Conservation (phyloP, 768 basidiomycete species). For the Kwoniella sp. region DNA sequence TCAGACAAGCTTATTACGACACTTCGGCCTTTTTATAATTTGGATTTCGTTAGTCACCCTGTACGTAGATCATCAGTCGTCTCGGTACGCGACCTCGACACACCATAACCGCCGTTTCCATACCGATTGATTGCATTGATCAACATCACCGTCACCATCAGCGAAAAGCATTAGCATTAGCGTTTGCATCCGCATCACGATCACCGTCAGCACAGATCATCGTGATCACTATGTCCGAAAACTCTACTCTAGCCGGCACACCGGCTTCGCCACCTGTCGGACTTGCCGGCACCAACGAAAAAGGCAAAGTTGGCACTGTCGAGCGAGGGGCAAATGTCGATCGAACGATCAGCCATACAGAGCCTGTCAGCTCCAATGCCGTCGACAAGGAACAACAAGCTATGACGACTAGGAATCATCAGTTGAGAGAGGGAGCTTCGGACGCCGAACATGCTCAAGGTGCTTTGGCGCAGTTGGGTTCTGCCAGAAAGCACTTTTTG, state of each 20-base stretch:
- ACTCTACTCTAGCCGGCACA: background rate
- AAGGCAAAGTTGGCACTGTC: background rate
- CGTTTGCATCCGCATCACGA: too few species aligned
- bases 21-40: too few species aligned
- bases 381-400: background rate
- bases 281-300: background rate
- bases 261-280: background rate
- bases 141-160: background rate
- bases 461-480: slow-evolving; percentile 25
- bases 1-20: background rate
- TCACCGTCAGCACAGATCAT: background rate
- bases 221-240: background rate
- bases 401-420: background rate
- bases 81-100: background rate
- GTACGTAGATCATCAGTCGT: background rate
- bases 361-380: background rate
- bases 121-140: background rate
- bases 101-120: background rate
- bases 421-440: background rate
- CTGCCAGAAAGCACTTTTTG: slow-evolving; percentile 29
- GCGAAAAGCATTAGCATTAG: too few species aligned
- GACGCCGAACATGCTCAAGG: slow-evolving; percentile 12
- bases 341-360: background rate
- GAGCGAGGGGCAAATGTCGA: background rate
- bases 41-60: background rate